Evolutionary conservation across 2,329 filamentous ascomycete species (phyloP).

Genomic region (Ophiostoma himal-ulmi): DNA sequence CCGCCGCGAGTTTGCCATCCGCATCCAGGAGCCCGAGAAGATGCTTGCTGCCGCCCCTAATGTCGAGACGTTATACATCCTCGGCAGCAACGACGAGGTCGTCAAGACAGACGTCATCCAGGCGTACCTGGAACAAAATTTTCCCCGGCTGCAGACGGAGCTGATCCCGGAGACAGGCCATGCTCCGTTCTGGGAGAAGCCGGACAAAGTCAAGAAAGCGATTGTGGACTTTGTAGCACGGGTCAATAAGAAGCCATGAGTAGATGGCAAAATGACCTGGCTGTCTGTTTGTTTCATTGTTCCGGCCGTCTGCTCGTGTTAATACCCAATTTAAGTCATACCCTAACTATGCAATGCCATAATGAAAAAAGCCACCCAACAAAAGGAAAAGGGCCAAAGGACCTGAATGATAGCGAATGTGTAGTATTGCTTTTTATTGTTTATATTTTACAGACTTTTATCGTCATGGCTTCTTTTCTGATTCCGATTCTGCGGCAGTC

Average conservation of each 20-base stretch:
- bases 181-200: slow-evolving; percentile 22
- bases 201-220: slow-evolving; percentile 9
- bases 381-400: not conserved
- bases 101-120: slow-evolving; percentile 10
- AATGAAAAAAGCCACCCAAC: not conserved
- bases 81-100: slow-evolving; percentile 18
- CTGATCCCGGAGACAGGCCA: slow-evolving; percentile 15
- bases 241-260: not conserved
- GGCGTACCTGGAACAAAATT: not conserved
- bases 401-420: not conserved
- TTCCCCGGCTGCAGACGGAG: slow-evolving; percentile 15
- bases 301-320: not conserved
- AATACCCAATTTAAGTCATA: not conserved
- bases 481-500: not conserved
- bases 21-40: slow-evolving; percentile 15
- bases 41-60: not conserved
- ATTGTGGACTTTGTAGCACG: slow-evolving; percentile 17
- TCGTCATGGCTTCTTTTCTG: not conserved
- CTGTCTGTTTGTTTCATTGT: not conserved
- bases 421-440: not conserved
- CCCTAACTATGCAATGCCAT: not conserved
- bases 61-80: slow-evolving; percentile 14
- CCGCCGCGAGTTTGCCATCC: not conserved
- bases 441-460: not conserved
- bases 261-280: not conserved